Evolutionary conservation across 2,329 filamentous ascomycete genomes (phyloP), one percentile per base, ranked within the genome.

Genomic region (Microcyclosporella mali): DNA sequence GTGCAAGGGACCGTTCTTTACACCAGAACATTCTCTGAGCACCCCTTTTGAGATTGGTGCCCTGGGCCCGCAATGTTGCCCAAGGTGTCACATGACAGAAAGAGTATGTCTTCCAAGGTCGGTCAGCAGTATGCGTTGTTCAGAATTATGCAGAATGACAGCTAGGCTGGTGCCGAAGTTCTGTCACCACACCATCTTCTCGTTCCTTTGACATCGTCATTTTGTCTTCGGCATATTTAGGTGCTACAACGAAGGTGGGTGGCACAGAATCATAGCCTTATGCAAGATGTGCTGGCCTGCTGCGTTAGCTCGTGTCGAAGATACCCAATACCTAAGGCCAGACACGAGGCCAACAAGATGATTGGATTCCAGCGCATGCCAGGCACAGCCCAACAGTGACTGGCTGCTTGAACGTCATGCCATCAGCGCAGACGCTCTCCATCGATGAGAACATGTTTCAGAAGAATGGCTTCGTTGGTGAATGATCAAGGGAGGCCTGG

Each of bases 271-370:
- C 27, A 44, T 38, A 45, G 33, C 41, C 38, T 52, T 45, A 50
- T 52, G 49, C 49, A 50, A 45, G 45, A 52, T 52, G 51, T 33
- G 51, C 49, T 52, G 49, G 47, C 47, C 47, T 45, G 47, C 25
- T 33, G 47, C 47, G 45, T 42, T 53, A 51, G 49, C 45, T 41
- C 33, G 33, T 29, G 18, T 28, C 27, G 17, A 17, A 33, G 40
- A 38, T 40, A 39, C 40, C 51, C 49, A 49, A 50, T 50, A 48
- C 40, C 38, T 32, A 45, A 49, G 46, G 46, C 46, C 49, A 33
- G 27, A 42, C 42, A 31, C 29, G 6, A 21, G 37, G 25, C 37
- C 28, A 29, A 38, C 16, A n/a, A 44, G 39, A 44, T 52, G 49
- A 54, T 52, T 54, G 49, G 51, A 21, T 40, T 44, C 46, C 41